phyloP scores from a whole-genome alignment of 2,329 filamentous ascomycete species.

The Lasiodiplodia sp. region DNA sequence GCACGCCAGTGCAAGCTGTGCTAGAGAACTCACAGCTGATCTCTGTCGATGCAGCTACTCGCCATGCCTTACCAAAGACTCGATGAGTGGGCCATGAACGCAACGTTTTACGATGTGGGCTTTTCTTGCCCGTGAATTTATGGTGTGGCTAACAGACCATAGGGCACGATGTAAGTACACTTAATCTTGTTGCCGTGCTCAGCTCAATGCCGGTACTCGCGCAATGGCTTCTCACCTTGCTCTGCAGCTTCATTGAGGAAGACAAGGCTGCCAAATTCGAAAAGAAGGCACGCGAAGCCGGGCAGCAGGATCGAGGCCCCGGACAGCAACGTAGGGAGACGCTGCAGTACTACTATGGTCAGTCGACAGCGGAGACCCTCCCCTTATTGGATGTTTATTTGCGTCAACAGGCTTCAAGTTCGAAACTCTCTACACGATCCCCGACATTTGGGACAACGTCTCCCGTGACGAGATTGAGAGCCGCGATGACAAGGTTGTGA shows the following conservation, averaged over 20 bases:
- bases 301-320: not conserved
- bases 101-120: conserved; percentile 79
- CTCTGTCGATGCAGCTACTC: conserved; percentile 67
- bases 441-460: conserved; percentile 75
- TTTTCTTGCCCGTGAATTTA: not conserved
- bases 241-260: conserved; percentile 85
- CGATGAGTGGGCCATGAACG: conserved; percentile 90
- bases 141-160: conserved; percentile 30
- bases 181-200: not conserved
- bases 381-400: not conserved
- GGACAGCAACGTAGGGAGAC: not conserved
- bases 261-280: conserved; percentile 76
- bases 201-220: not conserved
- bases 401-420: conserved; percentile 79
- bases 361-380: not conserved
- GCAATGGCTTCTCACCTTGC: not conserved
- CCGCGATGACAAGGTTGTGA: conserved; percentile 75
- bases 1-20: conserved; percentile 29
- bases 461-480: conserved; percentile 79
- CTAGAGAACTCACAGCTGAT: not conserved
- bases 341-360: conserved; percentile 2
- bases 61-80: conserved; percentile 70
- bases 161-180: conserved; percentile 64
- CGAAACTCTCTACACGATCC: conserved; percentile 81
- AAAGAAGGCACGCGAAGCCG: conserved; percentile 42